Conservation (phyloP, 2,329 filamentous ascomycete genomes). For the Purpureocillium takamizusanense region DNA sequence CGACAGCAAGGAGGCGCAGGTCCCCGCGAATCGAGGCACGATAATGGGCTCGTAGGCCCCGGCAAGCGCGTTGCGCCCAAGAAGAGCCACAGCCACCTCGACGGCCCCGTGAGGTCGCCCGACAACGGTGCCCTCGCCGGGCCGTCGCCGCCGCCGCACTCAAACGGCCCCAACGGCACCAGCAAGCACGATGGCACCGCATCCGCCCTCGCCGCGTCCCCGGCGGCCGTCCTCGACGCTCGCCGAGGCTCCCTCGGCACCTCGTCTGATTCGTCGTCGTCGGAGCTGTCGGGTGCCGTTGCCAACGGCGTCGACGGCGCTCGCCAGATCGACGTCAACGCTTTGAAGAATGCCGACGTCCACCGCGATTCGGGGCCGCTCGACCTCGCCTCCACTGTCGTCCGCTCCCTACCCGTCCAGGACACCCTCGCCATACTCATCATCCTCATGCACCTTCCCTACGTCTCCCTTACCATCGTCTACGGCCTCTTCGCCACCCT, state of each 20-base stretch:
- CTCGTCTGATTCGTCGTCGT: slow-evolving; percentile 45
- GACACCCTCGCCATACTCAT: slow-evolving; percentile 96
- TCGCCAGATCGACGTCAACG: slow-evolving; percentile 62
- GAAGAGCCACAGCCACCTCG: slow-evolving; percentile 38
- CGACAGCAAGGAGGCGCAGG: slow-evolving; percentile 52
- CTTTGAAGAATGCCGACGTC: slow-evolving; percentile 56
- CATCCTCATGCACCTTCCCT: slow-evolving; percentile 85
- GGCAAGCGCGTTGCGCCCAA: slow-evolving; percentile 27
- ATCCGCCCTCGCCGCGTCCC: slow-evolving; percentile 6
- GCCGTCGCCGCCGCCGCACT: slow-evolving; percentile 17
- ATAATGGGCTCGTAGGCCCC: slow-evolving; percentile 73
- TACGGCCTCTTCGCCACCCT: slow-evolving; percentile 89
- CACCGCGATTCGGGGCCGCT: slow-evolving; percentile 66
- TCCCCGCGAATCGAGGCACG: slow-evolving; percentile 68
- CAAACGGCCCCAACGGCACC: slow-evolving; percentile 20
- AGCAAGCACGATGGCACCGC: slow-evolving; percentile 15
- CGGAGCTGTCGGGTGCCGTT: slow-evolving; percentile 39
- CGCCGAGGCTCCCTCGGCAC: slow-evolving; percentile 37
- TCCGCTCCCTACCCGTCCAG: slow-evolving; percentile 81
- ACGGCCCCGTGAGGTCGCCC: slow-evolving; percentile 26
- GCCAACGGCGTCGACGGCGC: slow-evolving; percentile 31
- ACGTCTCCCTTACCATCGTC: slow-evolving; percentile 77
- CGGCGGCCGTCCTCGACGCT: slow-evolving; percentile 32
- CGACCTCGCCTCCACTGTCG: slow-evolving; percentile 73
- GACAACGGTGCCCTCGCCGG: slow-evolving; percentile 20